phyloP scores from a whole-genome alignment of 371 early-diverging fungal genomes.

The Mortierella sp. region DNA sequence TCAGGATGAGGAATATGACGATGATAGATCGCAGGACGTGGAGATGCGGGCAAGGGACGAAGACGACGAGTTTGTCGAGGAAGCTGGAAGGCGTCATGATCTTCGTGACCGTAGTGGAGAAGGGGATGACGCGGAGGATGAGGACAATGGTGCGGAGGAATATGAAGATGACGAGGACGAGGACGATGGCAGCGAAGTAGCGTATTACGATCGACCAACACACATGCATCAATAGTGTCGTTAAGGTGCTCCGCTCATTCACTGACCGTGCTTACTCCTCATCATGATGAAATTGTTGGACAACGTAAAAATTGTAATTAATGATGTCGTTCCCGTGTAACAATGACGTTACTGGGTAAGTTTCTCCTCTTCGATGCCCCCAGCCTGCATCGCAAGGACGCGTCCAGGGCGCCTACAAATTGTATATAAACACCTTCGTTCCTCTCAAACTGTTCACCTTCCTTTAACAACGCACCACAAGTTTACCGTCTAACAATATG shows the following conservation, averaged over 20 bases:
- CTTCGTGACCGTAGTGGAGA: not conserved
- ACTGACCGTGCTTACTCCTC: too few species aligned
- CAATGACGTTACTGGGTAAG: too few species aligned
- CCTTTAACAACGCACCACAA: not conserved
- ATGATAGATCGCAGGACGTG: slow-evolving; percentile 6
- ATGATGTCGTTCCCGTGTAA: too few species aligned
- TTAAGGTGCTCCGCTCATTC: too few species aligned
- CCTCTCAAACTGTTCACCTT: not conserved
- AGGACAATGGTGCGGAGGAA: not conserved
- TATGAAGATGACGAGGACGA: slow-evolving; percentile 15
- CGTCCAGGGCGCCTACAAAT: too few species aligned
- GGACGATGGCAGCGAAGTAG: slow-evolving; percentile 19
- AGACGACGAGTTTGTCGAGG: too few species aligned
- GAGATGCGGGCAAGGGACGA: slow-evolving; percentile 5
- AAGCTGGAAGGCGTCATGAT: too few species aligned
- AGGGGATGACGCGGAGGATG: slow-evolving; percentile 12
- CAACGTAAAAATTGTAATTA: too few species aligned
- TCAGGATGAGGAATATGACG: not conserved
- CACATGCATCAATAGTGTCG: not conserved
- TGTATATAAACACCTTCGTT: too few species aligned
- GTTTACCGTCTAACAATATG: not conserved
- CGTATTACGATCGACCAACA: slow-evolving; percentile 19
- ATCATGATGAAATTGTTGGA: too few species aligned
- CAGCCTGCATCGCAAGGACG: too few species aligned
- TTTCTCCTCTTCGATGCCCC: too few species aligned